Base-by-base conservation (phyloP, 129 eudicot species). In the Tanacetum coccineum region DNA sequence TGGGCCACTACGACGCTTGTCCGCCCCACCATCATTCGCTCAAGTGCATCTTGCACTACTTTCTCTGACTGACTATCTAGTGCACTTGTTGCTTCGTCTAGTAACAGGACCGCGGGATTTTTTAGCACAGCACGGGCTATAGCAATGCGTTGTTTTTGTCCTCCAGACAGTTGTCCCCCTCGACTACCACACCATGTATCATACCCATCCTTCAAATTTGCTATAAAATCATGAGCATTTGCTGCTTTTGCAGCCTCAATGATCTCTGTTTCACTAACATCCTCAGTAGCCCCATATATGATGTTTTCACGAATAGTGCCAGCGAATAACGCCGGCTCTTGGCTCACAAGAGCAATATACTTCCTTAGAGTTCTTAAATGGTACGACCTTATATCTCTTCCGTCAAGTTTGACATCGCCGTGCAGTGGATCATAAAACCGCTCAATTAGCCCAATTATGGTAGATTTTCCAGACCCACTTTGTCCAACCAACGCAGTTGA, bases 1-100 rank as follows among this genome's bases (percentile, higher is more conserved):
- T 90, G 97, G 1, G 97, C 95, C 53, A 90, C 95, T 9, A 90
- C 92, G 46, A 90, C 84, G 13, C 86, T 90, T 0, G 95, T 87
- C 67, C 97, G 70, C 25, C 91, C 89, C 9, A 90, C 82, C 95
- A 90, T 84, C 75, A 90, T 87, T 5, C 78, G 59, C 62, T 90
- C 97, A 0, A 90, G 78, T 0, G 95, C 97, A 2, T 87, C 86
- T 55, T 90, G 97, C 13, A 90, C 95, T 11, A 82, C 82, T 63
- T 87, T 87, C 82, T 90, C 97, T 11, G 97, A 90, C 45, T 84
- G 92, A 55, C 92, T 84, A 52, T 90, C 97, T n/a, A 90, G 76
- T 15, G 97, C 97, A 48, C 97, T 90, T 2, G 97, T 90, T 0
- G 97, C 97, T 77, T 90, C 97, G 18, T 88, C 96, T 22, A 88